Evolutionary conservation across 176 grass and related monocot species (phyloP), one percentile per base, ranked within the genome.

Genomic region (Puya raimondii): DNA sequence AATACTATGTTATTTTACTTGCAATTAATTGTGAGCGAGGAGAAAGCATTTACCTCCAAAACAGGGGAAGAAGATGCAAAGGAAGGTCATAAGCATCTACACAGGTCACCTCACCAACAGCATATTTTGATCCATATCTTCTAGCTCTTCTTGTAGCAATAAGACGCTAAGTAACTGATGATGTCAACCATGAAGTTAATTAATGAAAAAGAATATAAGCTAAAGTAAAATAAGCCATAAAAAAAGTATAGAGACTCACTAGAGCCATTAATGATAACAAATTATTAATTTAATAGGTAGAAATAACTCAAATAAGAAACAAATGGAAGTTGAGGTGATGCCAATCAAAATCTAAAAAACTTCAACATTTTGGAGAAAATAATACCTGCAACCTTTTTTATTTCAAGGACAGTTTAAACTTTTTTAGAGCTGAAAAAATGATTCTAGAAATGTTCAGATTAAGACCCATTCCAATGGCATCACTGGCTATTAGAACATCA

Each of bases 401-500:
- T 88, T 82, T 97, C 89, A 50, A 86, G 25, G 1, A 92, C 77
- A 29, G 86, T 97, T 97, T 88, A 80, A 84, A 97, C 81, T 97
- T 97, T 74, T 72, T 67, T 71, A 97, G n/a, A 59, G 89, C 90
- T 73, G 93, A 90, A 73, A 96, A 92, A 74, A 97, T 90, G 76
- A 97, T 92, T 78, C 93, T 97, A 21, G 89, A 97, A 79, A 97
- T 97, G 74, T 92, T 92, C 76, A 97, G 82, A 90, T 97, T 97
- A 68, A 97, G 93, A 81, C 93, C 93, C 93, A 97, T 97, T 67
- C 93, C 93, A 74, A 97, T 92, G 53, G 93, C 89, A 81, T 97
- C 93, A 71, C 82, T 97, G 71, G 93, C 93, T 72, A 97, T 88
- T 75, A 97, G 85, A 66, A 97, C 86, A 76, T 90, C 88, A 82